Conservation (phyloP, 805 yeast species). For the Priceomyces haplophilus region DNA sequence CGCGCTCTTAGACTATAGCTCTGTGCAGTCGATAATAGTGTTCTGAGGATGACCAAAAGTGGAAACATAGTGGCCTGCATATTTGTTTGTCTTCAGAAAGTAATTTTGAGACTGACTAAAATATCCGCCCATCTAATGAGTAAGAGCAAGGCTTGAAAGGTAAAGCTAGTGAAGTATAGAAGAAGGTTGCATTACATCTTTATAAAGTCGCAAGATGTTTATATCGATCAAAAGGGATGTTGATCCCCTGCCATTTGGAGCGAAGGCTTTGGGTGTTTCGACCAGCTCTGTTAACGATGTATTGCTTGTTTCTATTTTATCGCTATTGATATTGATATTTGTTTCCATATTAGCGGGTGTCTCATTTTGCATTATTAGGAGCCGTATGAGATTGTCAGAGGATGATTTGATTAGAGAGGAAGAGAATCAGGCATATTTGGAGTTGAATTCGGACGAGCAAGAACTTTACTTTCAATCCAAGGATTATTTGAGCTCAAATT, state of each 20-base stretch:
- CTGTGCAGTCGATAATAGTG: too few species aligned
- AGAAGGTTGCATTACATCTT: background rate
- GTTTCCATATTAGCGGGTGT: conserved; percentile 6
- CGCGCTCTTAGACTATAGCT: too few species aligned
- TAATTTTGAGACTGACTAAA: background rate
- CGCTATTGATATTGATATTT: conserved; percentile 5
- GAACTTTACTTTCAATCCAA: conserved; percentile 66
- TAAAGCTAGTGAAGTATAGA: background rate
- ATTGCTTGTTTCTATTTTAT: conserved; percentile 8
- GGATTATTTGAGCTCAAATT: conserved; percentile 38
- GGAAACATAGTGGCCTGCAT: background rate
- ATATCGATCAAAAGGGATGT: background rate
- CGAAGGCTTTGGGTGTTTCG: background rate
- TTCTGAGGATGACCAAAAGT: background rate
- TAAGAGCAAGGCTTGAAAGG: background rate
- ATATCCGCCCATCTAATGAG: background rate
- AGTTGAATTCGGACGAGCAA: conserved; percentile 65
- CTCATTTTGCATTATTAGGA: conserved; percentile 9
- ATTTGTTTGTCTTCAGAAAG: background rate
- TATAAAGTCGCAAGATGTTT: background rate
- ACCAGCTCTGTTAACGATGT: conserved; percentile 5
- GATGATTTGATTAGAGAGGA: conserved; percentile 59
- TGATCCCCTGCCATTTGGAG: background rate
- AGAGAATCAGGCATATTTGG: conserved; percentile 53
- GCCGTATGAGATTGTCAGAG: conserved; percentile 32